Evolutionary conservation across 2,329 filamentous ascomycete genomes (phyloP), one percentile per base, ranked within the genome.

Genomic region (Fusarium tuaranense): DNA sequence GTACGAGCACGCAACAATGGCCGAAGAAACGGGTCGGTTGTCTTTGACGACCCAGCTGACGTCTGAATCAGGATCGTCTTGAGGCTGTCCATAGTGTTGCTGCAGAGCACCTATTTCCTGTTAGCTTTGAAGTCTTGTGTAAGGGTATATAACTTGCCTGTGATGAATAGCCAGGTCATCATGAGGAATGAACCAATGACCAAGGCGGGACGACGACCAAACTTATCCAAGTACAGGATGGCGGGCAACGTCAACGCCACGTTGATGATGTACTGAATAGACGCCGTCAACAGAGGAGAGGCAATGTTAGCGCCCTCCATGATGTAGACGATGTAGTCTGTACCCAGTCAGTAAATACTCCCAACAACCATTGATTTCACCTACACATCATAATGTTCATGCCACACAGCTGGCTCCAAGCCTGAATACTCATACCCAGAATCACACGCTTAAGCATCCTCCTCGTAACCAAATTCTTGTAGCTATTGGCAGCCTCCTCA

Each of bases 231-330:
- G 78, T 86, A 91, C 13, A 91, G 66, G 36, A 92, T 90, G 16
- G 89, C 89, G 0, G 90, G 89, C 2, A 91, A 81, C 0, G 91
- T 92, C 70, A 91, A 83, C 18, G 84, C 83, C 0, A 92, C 89
- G 76, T 92, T 92, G 81, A 92, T 90, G 67, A 92, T 86, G 76
- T 92, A 92, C 77, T 92, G 89, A 25, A 92, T 90, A 0, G 88
- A 88, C 0, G 89, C 87, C 1, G 89, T 90, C n/a, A 90, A 82
- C 9, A 92, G 85, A 5, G 88, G 87, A 18, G 88, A 86, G 2
- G 84, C 86, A 61, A 92, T 88, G 36, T 88, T 85, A 4, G 89
- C 88, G 7, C 87, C 86, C 68, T 89, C 84, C 88, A 91, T 89
- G 71, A 91, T 88, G 78, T 90, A 91, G 4, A 90, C 87, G 46